Base-by-base conservation (phyloP, 2,329 filamentous ascomycete species). In the Phoma sp. region DNA sequence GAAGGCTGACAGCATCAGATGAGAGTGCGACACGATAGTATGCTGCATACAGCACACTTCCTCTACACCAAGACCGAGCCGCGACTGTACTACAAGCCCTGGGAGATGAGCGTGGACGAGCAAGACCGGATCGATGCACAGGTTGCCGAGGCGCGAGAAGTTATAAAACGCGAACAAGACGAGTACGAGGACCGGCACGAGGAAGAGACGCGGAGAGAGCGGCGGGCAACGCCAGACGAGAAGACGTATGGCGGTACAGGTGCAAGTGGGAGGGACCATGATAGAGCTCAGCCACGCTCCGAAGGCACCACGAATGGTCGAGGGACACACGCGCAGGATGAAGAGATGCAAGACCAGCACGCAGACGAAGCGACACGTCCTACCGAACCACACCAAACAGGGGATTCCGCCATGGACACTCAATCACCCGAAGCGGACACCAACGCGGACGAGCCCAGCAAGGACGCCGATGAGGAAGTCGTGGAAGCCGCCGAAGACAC, bases 401-500 rank as follows among this genome's bases (percentile, higher is more conserved):
- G 60, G 25, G 59, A 54, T 15, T 40, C 65, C 21, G 57, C 65
- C 38, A 63, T 71, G 34, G 57, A 66, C 26, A 54, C 28, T 29
- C 53, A 30, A 30, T 37, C 29, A 42, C 51, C 61, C 45, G 61
- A 59, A 52, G 60, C 64, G 54, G 51, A 80, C 75, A 40, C 53
- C 20, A 50, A 51, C 21, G 54, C 56, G 47, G 68, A 69, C 48
- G 74, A 76, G 59, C 62, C 68, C 57, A 71, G 75, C 67, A 77
- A 76, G 68, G 67, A 80, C 36, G 80, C 53, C 71, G 83, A 63
- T 83, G 90, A 93, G 67, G 87, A 93, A 51, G 82, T 96, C 61
- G 87, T 95, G 47, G 90, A 67, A 47, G 90, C 89, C 48, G 91
- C 92, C 56, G 92, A 97, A 78, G 92, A 96, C 68, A 92, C 89